Percentiles rank a stretch among this genome's conserved stretches.
Evolutionary conservation across 1,139 yeast species (phyloP).

Genomic region (Geotrichum reessii): DNA sequence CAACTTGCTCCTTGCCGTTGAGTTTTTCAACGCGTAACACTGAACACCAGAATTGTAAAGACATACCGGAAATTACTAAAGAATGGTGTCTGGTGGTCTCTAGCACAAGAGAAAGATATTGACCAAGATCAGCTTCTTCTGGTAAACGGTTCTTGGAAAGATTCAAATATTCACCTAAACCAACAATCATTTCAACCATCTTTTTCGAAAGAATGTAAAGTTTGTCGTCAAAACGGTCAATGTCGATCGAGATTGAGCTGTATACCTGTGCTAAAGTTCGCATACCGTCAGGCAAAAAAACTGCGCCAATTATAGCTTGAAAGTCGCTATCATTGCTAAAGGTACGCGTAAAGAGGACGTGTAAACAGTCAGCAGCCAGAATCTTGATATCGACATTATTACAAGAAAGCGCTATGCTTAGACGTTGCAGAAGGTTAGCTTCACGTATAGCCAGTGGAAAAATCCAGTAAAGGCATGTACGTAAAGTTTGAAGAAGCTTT

Average conservation of each 20-base stretch:
- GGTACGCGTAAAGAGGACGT: conserved; percentile 78
- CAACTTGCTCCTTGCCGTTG: conserved; percentile 42
- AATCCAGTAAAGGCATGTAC: conserved; percentile 89
- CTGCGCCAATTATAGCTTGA: conserved; percentile 70
- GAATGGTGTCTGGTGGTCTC: conserved; percentile 81
- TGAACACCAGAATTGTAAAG: conserved; percentile 92
- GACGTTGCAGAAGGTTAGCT: conserved; percentile 61
- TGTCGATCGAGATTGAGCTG: conserved; percentile 55
- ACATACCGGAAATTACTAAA: conserved; percentile 82
- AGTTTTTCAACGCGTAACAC: conserved; percentile 76
- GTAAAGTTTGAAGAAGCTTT: conserved; percentile 72
- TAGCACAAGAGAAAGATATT: conserved; percentile 67
- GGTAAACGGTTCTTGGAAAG: conserved; percentile 38
- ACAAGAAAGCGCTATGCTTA: conserved; percentile 55
- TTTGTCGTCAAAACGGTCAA: conserved; percentile 74
- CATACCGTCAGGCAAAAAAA: conserved; percentile 69
- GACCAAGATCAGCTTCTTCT: conserved; percentile 51
- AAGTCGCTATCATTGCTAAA: conserved; percentile 68
- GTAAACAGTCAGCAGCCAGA: conserved; percentile 85
- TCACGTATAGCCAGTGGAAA: conserved; percentile 66
- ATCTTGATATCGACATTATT: conserved; percentile 66
- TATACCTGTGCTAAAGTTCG: conserved; percentile 60
- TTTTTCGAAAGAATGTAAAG: conserved; percentile 76
- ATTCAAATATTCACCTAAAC: conserved; percentile 72
- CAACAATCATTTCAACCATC: conserved; percentile 89